Percentiles rank a stretch among this genome's conserved stretches.
phyloP scores from a whole-genome alignment of 805 yeast species.

The Priceomyces medius region DNA sequence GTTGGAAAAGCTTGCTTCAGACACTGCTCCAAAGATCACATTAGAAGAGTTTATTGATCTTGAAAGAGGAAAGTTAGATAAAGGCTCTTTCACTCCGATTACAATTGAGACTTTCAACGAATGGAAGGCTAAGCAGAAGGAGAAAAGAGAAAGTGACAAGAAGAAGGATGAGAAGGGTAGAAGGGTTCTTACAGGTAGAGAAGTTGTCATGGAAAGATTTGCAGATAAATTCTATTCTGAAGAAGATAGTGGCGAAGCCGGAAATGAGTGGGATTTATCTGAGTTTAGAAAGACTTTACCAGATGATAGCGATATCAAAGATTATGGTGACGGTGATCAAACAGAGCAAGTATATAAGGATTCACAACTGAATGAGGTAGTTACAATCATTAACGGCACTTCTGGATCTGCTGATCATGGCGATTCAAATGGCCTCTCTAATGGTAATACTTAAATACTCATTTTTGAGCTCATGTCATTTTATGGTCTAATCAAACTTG shows the following conservation, averaged over 20 bases:
- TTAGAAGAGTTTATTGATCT: conserved; percentile 94
- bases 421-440: not conserved
- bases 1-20: conserved; percentile 81
- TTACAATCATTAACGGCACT: not conserved
- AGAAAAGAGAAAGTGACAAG: conserved; percentile 48
- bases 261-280: conserved; percentile 57
- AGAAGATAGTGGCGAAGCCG: conserved; percentile 45
- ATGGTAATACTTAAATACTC: not conserved
- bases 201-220: conserved; percentile 61
- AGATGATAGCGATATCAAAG: conserved; percentile 54
- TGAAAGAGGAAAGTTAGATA: conserved; percentile 83
- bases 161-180: conserved; percentile 39
- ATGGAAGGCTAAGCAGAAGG: conserved; percentile 77
- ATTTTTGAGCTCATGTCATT: not conserved
- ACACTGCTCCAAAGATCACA: conserved; percentile 83
- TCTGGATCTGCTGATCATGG: not conserved
- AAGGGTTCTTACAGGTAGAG: conserved; percentile 63
- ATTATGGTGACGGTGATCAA: conserved; percentile 65
- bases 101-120: conserved; percentile 73
- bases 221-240: conserved; percentile 55
- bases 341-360: conserved; percentile 3
- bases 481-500: not conserved
- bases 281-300: conserved; percentile 56
- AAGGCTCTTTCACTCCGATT: conserved; percentile 76
- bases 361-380: not conserved